Conservation (phyloP, 352 stramenopile genomes). For the Phytophthora hibernalis region DNA sequence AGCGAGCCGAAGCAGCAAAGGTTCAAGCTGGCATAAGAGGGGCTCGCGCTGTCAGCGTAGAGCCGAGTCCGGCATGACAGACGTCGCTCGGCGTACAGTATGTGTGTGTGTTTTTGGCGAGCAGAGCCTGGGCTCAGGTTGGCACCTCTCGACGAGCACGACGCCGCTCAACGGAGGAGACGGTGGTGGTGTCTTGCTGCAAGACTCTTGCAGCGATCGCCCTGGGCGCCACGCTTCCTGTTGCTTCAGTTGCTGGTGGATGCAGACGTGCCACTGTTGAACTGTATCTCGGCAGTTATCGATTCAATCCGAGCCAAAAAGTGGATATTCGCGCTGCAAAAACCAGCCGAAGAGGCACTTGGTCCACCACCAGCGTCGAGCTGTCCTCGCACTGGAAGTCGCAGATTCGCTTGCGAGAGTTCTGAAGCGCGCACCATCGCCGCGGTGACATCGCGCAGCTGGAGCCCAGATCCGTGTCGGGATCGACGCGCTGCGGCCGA, state of each 20-base stretch:
- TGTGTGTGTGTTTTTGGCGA: not conserved
- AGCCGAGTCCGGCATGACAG: slow-evolving; percentile 20
- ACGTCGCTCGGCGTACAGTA: not conserved
- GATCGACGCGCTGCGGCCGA: slow-evolving; percentile 8
- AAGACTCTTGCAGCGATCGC: not conserved
- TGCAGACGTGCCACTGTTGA: slow-evolving; percentile 24
- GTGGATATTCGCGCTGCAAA: slow-evolving; percentile 25
- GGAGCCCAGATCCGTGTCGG: slow-evolving; percentile 13
- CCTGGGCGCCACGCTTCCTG: not conserved
- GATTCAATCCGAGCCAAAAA: slow-evolving; percentile 14
- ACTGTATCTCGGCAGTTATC: slow-evolving; percentile 19
- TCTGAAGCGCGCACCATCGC: slow-evolving; percentile 11
- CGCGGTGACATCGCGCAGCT: slow-evolving; percentile 29
- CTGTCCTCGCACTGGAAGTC: not conserved
- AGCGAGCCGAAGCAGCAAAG: slow-evolving; percentile 24
- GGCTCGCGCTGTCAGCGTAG: slow-evolving; percentile 24
- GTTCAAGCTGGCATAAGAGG: slow-evolving; percentile 33
- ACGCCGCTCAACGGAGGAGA: too few species aligned
- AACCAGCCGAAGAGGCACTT: slow-evolving; percentile 27
- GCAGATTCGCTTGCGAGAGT: slow-evolving; percentile 6
- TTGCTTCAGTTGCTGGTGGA: slow-evolving; percentile 27
- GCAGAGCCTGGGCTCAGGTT: not conserved
- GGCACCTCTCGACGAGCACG: too few species aligned
- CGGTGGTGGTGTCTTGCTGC: too few species aligned
- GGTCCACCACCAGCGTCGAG: slow-evolving; percentile 25